These are phyloP conservation scores for Acacia pycnantha DNA, from an alignment of 331 rosid genomes.

Conservation along the genomic window DNA sequence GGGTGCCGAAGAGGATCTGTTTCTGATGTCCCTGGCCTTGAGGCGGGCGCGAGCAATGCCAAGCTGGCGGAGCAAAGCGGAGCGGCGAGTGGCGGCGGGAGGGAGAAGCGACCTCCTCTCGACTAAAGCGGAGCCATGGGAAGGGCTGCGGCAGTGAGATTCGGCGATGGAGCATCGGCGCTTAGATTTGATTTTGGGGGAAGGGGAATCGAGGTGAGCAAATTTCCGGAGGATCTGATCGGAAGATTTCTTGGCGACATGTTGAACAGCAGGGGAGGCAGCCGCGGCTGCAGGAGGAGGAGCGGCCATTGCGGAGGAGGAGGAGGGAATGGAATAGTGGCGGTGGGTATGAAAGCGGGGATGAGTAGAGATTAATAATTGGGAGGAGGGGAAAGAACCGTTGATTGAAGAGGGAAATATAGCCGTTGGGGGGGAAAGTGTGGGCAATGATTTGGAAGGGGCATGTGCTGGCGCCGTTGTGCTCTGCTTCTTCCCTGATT, in stretches of 20 bases:
- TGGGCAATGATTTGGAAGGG: not conserved
- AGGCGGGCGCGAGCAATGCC: conserved; percentile 45
- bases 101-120: conserved; percentile 71
- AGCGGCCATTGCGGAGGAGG: conserved; percentile 36
- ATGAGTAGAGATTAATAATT: not conserved
- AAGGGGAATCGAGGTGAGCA: conserved; percentile 37
- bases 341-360: not conserved
- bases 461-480: not conserved
- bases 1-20: conserved; percentile 65
- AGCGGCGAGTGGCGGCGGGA: conserved; percentile 35
- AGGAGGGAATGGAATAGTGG: not conserved
- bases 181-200: not conserved
- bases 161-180: not conserved
- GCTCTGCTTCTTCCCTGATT: not conserved
- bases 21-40: conserved; percentile 55
- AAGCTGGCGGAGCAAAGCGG: conserved; percentile 51
- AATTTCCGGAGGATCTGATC: conserved; percentile 79
- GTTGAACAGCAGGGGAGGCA: conserved; percentile 51
- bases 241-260: conserved; percentile 68
- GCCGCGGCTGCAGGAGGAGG: not conserved
- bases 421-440: not conserved
- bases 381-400: not conserved
- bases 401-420: not conserved
- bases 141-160: conserved; percentile 25
- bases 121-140: conserved; percentile 22